These are phyloP conservation scores for Waitea zeae DNA, from an alignment of 1,284 basidiomycete genomes.

Conservation along the genomic window DNA sequence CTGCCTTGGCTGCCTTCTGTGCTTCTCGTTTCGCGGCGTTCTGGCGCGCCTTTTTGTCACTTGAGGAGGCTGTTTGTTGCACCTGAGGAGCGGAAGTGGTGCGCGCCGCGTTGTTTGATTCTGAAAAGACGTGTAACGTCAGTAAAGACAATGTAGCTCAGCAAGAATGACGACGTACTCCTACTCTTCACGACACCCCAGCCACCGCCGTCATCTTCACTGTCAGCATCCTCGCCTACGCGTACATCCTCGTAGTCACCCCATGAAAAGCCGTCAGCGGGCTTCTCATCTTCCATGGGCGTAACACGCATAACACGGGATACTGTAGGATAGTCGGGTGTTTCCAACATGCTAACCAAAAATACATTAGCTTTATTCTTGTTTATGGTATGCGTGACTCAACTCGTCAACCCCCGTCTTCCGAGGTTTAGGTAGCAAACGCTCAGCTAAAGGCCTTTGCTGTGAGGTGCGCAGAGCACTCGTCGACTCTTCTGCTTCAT, in stretches of 20 bases:
- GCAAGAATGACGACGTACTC: conserved; percentile 10
- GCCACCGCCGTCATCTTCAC: conserved; percentile 38
- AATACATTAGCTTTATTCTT: not conserved
- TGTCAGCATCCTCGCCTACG: conserved; percentile 21
- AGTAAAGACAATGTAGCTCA: not conserved
- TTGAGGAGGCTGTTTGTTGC: conserved; percentile 19
- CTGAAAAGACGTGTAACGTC: conserved; percentile 2
- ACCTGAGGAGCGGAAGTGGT: conserved; percentile 9
- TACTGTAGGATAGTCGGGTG: conserved; percentile 32
- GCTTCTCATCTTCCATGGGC: conserved; percentile 32
- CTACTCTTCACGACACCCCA: conserved; percentile 61
- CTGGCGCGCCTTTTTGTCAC: conserved; percentile 42
- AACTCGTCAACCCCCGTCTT: conserved; percentile 55
- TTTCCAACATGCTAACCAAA: conserved; percentile 37
- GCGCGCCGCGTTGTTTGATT: too few species aligned
- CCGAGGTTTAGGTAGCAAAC: conserved; percentile 33
- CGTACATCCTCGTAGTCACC: conserved; percentile 58
- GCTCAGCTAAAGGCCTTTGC: conserved; percentile 44
- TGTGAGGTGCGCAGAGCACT: conserved; percentile 9
- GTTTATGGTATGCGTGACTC: conserved; percentile 8
- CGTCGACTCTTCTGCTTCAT: conserved; percentile 15
- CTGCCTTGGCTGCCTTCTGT: conserved; percentile 35
- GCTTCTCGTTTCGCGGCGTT: conserved; percentile 42
- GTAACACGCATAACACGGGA: conserved; percentile 47
- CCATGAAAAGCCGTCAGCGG: conserved; percentile 52